phyloP scores from a whole-genome alignment of 1,284 basidiomycete species.

The Bondarzewia mesenterica region DNA sequence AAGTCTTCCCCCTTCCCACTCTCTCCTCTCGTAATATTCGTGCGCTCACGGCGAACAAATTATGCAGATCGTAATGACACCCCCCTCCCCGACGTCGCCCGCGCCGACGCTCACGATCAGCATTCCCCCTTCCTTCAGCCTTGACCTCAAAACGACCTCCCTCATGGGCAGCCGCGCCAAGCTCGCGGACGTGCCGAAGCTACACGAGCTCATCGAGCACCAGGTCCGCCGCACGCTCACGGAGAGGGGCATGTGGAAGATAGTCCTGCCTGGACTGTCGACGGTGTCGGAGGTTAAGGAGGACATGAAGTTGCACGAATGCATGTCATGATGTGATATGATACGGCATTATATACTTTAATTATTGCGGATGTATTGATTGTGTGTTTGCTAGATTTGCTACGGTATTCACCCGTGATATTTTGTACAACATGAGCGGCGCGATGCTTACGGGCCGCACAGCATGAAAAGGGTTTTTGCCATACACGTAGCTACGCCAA shows the following conservation, averaged over 20 bases:
- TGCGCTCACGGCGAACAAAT: slow-evolving; percentile 23
- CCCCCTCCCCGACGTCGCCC: slow-evolving; percentile 15
- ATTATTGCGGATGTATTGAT: no score
- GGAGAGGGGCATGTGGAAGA: slow-evolving; percentile 58
- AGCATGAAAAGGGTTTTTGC: no score
- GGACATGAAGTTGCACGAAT: slow-evolving; percentile 23
- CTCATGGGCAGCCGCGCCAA: slow-evolving; percentile 79
- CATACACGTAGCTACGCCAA: no score
- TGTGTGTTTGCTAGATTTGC: no score
- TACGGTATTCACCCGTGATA: no score
- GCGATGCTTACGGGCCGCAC: no score
- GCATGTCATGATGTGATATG: no score
- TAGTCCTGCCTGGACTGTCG: slow-evolving; percentile 58
- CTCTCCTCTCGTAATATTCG: slow-evolving; percentile 66
- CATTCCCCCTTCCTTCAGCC: slow-evolving; percentile 58
- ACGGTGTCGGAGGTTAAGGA: slow-evolving; percentile 35
- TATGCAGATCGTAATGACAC: slow-evolving; percentile 25
- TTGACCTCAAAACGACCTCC: slow-evolving; percentile 67
- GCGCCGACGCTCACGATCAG: slow-evolving; percentile 44
- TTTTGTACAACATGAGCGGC: no score
- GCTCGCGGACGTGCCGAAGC: slow-evolving; percentile 74
- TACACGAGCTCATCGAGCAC: slow-evolving; percentile 74
- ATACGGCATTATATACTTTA: no score
- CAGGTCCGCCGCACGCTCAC: slow-evolving; percentile 46
- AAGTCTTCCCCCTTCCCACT: slow-evolving; percentile 73